These are phyloP conservation scores for Polyplosphaeria fusca DNA, from an alignment of 495 filamentous ascomycete genomes.

Conservation along the genomic window DNA sequence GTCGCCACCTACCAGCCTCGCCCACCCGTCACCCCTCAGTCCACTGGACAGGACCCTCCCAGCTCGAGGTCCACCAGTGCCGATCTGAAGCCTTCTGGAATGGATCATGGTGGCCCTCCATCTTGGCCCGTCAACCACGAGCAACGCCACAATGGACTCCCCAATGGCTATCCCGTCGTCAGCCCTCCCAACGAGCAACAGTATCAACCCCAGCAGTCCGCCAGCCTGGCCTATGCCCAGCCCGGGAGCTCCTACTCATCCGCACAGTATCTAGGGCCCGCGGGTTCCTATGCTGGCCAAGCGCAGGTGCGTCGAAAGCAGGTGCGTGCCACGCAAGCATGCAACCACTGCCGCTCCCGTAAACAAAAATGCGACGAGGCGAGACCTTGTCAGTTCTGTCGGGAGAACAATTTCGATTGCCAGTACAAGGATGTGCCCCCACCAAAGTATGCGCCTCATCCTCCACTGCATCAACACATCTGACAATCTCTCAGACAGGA, in stretches of 20 bases:
- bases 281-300: neutral
- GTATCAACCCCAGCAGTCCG: slow-evolving; percentile 5
- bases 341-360: slow-evolving; percentile 64
- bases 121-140: slow-evolving; percentile 16
- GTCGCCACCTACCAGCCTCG: slow-evolving; percentile 18
- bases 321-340: slow-evolving; percentile 51
- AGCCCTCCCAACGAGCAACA: slow-evolving; percentile 18
- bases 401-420: slow-evolving; percentile 57
- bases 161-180: slow-evolving; percentile 22
- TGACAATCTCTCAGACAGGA: slow-evolving; percentile 39
- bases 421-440: slow-evolving; percentile 64
- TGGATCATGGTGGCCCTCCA: slow-evolving; percentile 28
- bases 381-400: slow-evolving; percentile 45
- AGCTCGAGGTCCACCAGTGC: slow-evolving; percentile 21
- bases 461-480: slow-evolving; percentile 4
- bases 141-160: slow-evolving; percentile 24
- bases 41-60: slow-evolving; percentile 11
- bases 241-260: neutral
- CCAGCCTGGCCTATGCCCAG: slow-evolving; percentile 13
- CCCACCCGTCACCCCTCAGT: slow-evolving; percentile 16
- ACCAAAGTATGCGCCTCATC: slow-evolving; percentile 54
- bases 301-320: slow-evolving; percentile 35
- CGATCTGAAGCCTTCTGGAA: slow-evolving; percentile 16
- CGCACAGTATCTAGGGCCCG: slow-evolving; percentile 6
- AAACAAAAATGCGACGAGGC: slow-evolving; percentile 70